Evolutionary conservation across 306 rosid genomes (phyloP), one percentile per base, ranked within the genome.

Genomic region (Ceratonia siliqua): DNA sequence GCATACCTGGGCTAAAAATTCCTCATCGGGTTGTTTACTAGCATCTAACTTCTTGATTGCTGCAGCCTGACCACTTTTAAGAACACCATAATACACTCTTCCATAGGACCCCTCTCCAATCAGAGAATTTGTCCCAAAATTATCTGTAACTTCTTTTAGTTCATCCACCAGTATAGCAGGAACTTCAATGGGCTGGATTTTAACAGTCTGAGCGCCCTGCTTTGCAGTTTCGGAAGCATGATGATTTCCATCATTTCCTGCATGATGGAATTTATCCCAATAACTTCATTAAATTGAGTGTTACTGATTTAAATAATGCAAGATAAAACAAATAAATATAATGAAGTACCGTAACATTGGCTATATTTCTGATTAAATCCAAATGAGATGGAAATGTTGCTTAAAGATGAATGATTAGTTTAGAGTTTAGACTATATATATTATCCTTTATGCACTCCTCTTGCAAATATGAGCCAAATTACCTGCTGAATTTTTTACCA

Each of bases 81-180:
- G 91, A 46, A 84, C 63, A 8, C 97, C 98, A 81, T 82, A 84
- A 75, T 89, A 91, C 42, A 94, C 97, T 81, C 94, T 82, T 61
- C 98, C 98, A 74, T 88, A 93, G 7, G 98, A 93, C 27, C 98
- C 98, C 86, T 93, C 98, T 78, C 98, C 98, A 78, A 93, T 89
- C 83, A 93, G 76, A 80, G 94, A 72, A 75, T 73, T 82, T 70
- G 92, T 81, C 65, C 93, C 92, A 83, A 86, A 94, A 78, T 77
- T 79, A 24, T 89, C 92, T 0, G 98, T 91, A 52, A 91, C 71
- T 68, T 91, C 96, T 86, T 88, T 91, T 28, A 89, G 89, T 79
- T 93, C 98, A 45, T 89, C 94, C 15, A 75, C 87, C 4, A 81
- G 74, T 79, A 91, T 39, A 30, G 82, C 86, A 28, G 97, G 97